Evolutionary conservation across 306 rosid genomes (phyloP), one percentile per base, ranked within the genome.

Genomic region (Rubus idaeus): DNA sequence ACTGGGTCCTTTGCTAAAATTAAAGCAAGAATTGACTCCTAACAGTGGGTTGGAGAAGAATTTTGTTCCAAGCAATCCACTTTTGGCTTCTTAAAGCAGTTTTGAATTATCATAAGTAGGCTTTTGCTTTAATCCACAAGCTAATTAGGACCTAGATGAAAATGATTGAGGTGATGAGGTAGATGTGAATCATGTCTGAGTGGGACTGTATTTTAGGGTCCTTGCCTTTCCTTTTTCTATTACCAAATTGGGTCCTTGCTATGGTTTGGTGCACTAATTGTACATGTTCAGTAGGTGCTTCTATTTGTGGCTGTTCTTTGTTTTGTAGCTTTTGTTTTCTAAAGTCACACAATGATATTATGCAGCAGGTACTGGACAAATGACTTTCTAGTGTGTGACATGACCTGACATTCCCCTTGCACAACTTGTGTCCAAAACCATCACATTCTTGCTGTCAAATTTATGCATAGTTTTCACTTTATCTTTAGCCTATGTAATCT

Each of bases 381-480:
- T 18, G 10, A 5, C 51, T 18, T 73, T 41, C 5, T 12, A 57
- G 55, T 7, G 56, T 41, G 5, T 41, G 64, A 74, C 10, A 47
- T 57, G 79, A 74, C 83, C 56, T 67, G 40, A 64, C 70, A 49
- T 68, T 58, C 35, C 6, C 47, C 44, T 45, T 73, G 41, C 61
- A 10, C 3, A 71, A 39, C 63, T 30, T 45, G 6, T 9, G 63
- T 57, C 75, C 75, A 80, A 67, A 78, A 39, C 44, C 55, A 53
- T 72, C 81, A n/a, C 68, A 50, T 51, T 71, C 35, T 39, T 49
- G 63, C 57, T 39, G 71, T 47, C 20, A 42, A 26, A 60, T 30
- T 30, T 1, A 30, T 61, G 12, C 71, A 46, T 23, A 45, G 51
- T 69, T 44, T 23, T 57, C 30, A 8, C 26, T 58, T 26, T 20